Base-by-base conservation (phyloP, 352 stramenopile genomes). In the Pythium guiyangense region DNA sequence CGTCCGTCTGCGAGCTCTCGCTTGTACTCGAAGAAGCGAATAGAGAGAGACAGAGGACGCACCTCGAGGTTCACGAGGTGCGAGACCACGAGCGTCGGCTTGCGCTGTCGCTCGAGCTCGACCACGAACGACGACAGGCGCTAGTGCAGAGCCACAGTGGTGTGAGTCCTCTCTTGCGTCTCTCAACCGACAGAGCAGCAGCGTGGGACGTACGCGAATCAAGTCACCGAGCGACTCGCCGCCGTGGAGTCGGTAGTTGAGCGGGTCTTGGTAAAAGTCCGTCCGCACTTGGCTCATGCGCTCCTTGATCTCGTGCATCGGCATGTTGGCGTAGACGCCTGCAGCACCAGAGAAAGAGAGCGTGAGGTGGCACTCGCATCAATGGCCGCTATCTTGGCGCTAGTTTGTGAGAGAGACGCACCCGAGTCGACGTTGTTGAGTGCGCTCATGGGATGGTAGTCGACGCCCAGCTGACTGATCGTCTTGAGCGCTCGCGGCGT, bases 51-150 rank as follows among this genome's bases (percentile, higher is more conserved):
- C 6, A 43, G 17, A 25, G 14, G 35, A 40, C 64, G 18, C 11
- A 77, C 69, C 54, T 80, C 69, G 4, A 80, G 61, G 40, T 76
- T 80, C 22, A 77, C 34, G 1, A 80, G 35, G 42, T 78, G 71
- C 20, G 69, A 78, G 1, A 80, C 57, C 49, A 80, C 54, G 1
- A 80, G 43, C n/a, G 69, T 66, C 4, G 71, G 69, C 40, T 77
- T 73, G 22, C 69, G 69, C 39, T 80, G 69, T 3, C 69, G 66
- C 49, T 77, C 71, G 2, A 80, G 48, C 40, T 77, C 69, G 8
- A 80, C 60, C n/a, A 80, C 69, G 27, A 80, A 80, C 29, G 69
- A 80, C 18, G 71, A 77, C 17, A 80, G 51, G 27, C 69, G 55
- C 68, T 80, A 48, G 22, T 29, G 20, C n/a, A 50, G 17, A 43